A percentile compares a stretch with the other conserved stretches of the same genome.
phyloP scores from a whole-genome alignment of 805 yeast genomes.

The Teunomyces barrocoloradensis region DNA sequence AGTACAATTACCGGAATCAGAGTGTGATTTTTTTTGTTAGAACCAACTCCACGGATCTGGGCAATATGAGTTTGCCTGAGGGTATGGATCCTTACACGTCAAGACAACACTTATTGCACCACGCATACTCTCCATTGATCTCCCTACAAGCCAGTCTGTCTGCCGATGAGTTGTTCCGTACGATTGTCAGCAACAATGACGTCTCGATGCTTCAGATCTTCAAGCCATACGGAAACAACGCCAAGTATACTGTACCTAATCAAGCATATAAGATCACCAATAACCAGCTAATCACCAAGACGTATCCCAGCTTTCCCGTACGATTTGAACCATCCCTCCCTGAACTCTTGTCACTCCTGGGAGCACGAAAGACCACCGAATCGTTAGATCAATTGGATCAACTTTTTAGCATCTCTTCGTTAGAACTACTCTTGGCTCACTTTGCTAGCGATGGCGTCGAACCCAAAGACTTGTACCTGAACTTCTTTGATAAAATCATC shows the following conservation, averaged over 20 bases:
- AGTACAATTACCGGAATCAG: not conserved
- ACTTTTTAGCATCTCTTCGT: constrained; percentile 38
- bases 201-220: constrained; percentile 47
- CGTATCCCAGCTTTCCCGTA: constrained; percentile 53
- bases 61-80: constrained; percentile 24
- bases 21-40: no score
- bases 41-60: not conserved
- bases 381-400: constrained; percentile 17
- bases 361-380: constrained; percentile 7
- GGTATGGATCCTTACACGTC: constrained; percentile 40
- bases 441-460: constrained; percentile 6
- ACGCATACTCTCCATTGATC: constrained; percentile 52
- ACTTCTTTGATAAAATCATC: constrained; percentile 55
- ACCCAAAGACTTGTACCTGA: constrained; percentile 45
- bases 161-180: constrained; percentile 44
- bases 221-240: constrained; percentile 55
- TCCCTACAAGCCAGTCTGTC: constrained; percentile 47
- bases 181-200: constrained; percentile 34
- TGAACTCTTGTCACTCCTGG: constrained; percentile 30
- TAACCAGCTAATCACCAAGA: constrained; percentile 48
- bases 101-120: constrained; percentile 42
- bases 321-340: constrained; percentile 48
- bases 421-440: constrained; percentile 29
- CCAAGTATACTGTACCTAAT: constrained; percentile 38
- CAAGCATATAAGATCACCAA: constrained; percentile 50